These are phyloP conservation scores for Castanopsis chinensis DNA, from an alignment of 306 rosid species.

Conservation along the genomic window DNA sequence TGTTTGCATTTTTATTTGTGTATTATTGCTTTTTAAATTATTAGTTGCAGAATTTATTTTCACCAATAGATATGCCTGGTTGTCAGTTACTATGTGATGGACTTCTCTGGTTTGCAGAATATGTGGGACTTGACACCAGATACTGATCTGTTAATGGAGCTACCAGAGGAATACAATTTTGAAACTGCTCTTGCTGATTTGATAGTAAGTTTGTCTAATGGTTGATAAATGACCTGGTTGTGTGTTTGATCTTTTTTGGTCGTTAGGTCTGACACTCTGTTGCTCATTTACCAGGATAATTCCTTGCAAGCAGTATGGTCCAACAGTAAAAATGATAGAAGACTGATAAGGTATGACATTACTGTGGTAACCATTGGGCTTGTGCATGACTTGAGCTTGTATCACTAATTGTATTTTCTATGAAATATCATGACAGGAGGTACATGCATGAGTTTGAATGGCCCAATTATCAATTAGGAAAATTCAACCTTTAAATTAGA, in stretches of 20 bases:
- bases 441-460: not conserved
- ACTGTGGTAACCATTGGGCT: not conserved
- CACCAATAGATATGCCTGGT: not conserved
- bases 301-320: conserved; percentile 74
- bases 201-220: conserved; percentile 43
- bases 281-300: conserved; percentile 52
- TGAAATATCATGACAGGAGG: not conserved
- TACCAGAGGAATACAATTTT: conserved; percentile 54
- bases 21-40: not conserved
- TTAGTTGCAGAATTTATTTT: not conserved
- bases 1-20: not conserved
- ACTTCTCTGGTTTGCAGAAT: conserved; percentile 37
- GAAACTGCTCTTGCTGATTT: conserved; percentile 68
- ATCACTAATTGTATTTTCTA: conserved; percentile 1
- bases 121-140: conserved; percentile 78
- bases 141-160: conserved; percentile 45
- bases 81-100: not conserved
- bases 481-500: not conserved
- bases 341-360: conserved; percentile 37
- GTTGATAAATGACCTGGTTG: not conserved
- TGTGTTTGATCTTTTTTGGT: not conserved
- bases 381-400: not conserved
- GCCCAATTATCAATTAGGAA: not conserved
- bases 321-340: conserved; percentile 18
- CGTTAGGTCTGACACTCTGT: not conserved